These are phyloP conservation scores for Arachis hypogaea DNA, from an alignment of 306 rosid species.

Conservation along the genomic window DNA sequence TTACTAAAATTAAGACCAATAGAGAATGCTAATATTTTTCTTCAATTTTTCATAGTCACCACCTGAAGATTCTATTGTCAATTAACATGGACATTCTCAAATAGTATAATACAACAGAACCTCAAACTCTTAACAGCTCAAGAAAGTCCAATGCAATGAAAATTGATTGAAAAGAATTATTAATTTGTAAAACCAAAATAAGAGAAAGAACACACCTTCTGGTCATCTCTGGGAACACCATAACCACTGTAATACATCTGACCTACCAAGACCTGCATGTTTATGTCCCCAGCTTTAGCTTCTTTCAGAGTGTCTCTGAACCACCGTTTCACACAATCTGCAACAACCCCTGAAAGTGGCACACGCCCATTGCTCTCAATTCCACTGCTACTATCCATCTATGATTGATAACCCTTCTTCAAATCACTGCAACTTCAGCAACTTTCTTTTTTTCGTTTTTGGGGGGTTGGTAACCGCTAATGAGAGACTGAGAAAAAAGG, in stretches of 20 bases:
- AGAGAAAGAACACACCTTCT: conserved; percentile 55
- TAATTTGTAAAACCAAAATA: background rate
- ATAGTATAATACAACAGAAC: background rate
- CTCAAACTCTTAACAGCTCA: conserved; percentile 18
- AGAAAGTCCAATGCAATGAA: conserved; percentile 9
- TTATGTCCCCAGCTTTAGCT: conserved; percentile 84
- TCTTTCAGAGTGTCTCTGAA: conserved; percentile 84
- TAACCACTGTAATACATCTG: conserved; percentile 94
- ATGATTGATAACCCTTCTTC: background rate
- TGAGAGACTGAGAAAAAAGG: background rate
- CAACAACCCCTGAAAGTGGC: conserved; percentile 79
- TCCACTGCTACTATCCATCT: conserved; percentile 68
- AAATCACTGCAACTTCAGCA: conserved; percentile 33
- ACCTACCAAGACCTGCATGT: conserved; percentile 92
- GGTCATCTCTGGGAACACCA: conserved; percentile 86
- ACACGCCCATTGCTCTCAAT: conserved; percentile 47
- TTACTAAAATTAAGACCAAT: background rate
- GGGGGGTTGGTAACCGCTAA: conserved; percentile 1
- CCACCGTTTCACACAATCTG: conserved; percentile 93
- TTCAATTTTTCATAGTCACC: background rate
- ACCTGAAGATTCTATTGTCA: background rate
- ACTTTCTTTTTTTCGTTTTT: conserved; percentile 19
- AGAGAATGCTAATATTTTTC: too few species aligned
- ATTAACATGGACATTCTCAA: background rate
- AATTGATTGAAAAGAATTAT: background rate